Percentiles rank a stretch among this genome's conserved stretches.
These are phyloP conservation scores for Ophiosphaerella narmari DNA, from an alignment of 2,329 filamentous ascomycete species.

Conservation along the genomic window DNA sequence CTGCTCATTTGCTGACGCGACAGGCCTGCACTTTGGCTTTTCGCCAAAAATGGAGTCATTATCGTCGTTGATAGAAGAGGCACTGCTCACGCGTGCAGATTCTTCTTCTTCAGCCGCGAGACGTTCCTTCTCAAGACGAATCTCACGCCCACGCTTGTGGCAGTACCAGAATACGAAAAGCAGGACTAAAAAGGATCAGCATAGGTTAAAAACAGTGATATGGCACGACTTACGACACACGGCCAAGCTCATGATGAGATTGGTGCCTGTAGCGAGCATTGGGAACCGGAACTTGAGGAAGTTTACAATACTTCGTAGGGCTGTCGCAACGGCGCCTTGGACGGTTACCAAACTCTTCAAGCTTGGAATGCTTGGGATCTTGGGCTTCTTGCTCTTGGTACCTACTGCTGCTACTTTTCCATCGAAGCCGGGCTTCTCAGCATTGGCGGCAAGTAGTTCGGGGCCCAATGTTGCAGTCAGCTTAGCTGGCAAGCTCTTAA, in stretches of 20 bases:
- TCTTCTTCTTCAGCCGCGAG: conserved; percentile 41
- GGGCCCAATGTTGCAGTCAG: conserved; percentile 76
- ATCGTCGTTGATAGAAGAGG: conserved; percentile 36
- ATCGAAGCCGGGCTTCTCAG: conserved; percentile 64
- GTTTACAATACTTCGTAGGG: conserved; percentile 88
- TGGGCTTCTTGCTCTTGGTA: conserved; percentile 55
- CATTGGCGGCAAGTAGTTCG: conserved; percentile 78
- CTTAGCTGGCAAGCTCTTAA: conserved; percentile 82
- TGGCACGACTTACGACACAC: conserved; percentile 73
- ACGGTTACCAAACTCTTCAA: conserved; percentile 82
- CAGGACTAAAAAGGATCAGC: conserved; percentile 61
- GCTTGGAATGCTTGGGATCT: conserved; percentile 64
- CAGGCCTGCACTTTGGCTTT: conserved; percentile 18
- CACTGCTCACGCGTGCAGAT: conserved; percentile 32
- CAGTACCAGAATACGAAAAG: conserved; percentile 98
- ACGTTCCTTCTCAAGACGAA: conserved; percentile 70
- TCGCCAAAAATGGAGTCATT: conserved; percentile 37
- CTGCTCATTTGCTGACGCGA: neutral
- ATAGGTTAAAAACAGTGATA: neutral
- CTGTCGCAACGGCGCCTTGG: conserved; percentile 80
- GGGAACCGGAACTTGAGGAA: conserved; percentile 88
- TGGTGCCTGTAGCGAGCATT: conserved; percentile 81
- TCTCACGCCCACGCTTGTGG: conserved; percentile 90
- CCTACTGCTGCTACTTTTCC: conserved; percentile 35
- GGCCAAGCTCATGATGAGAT: conserved; percentile 86